Evolutionary conservation across 2,329 filamentous ascomycete genomes (phyloP).

Genomic region (Periconia sp.): DNA sequence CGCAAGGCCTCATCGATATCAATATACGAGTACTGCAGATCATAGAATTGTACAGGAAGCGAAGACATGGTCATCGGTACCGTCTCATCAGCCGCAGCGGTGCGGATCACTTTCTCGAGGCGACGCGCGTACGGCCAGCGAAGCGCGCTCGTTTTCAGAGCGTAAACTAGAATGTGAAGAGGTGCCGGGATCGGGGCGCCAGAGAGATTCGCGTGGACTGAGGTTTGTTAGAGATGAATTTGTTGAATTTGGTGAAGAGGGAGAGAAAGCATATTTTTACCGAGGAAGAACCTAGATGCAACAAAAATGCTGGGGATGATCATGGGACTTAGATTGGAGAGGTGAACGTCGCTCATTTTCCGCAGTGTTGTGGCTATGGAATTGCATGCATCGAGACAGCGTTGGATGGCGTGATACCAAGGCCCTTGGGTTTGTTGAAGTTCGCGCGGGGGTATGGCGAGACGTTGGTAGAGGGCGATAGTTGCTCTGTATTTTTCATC

Average conservation of each 20-base stretch:
- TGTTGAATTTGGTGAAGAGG: neutral
- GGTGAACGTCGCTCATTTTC: conserved; percentile 18
- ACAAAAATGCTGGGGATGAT: conserved; percentile 28
- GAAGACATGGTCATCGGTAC: conserved; percentile 18
- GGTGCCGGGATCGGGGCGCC: conserved; percentile 22
- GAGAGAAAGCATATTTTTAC: conserved; percentile 1
- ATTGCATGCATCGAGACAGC: conserved; percentile 29
- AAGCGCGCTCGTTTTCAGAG: conserved; percentile 24
- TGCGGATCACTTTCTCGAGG: conserved; percentile 26
- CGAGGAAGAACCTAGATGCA: conserved; percentile 25
- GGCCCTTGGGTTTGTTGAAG: conserved; percentile 23
- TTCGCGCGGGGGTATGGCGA: conserved; percentile 20
- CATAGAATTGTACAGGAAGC: conserved; percentile 28
- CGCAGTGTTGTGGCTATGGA: conserved; percentile 24
- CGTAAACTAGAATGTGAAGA: conserved; percentile 24
- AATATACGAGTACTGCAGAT: conserved; percentile 27
- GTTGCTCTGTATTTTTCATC: conserved; percentile 13
- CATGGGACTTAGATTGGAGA: conserved; percentile 24
- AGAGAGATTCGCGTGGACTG: conserved; percentile 29
- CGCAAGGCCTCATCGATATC: conserved; percentile 28
- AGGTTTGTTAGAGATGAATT: no score
- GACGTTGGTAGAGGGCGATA: conserved; percentile 24
- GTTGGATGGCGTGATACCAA: conserved; percentile 31
- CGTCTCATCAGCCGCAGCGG: conserved; percentile 26
- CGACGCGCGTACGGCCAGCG: conserved; percentile 24